Evolutionary conservation across 768 basidiomycete species (phyloP), one percentile per base, ranked within the genome.

Genomic region (Candolleomyces efflorescens): DNA sequence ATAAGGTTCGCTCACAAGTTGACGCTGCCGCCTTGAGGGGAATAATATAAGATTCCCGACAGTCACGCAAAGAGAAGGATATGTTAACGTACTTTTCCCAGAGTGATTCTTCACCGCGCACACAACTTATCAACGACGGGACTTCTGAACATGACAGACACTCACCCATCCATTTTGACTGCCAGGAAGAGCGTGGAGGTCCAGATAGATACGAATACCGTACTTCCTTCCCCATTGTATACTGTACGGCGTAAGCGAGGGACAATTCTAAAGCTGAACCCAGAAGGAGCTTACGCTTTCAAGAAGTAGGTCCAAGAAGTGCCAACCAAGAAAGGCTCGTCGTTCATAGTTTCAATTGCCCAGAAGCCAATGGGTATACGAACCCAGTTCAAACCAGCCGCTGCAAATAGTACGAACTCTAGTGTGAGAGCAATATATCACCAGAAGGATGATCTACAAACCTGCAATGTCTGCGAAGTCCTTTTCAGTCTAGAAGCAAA

Each of bases 171-270:
- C 90, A 72, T 94, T 95, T 72, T 92, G 90, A 58, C 85, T 85
- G 53, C 88, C 88, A 27, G 86, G 85, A 24, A 89, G 75, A 26
- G 84, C 72, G 60, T 88, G 85, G 15, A 92, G 70, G 73, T 96
- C 94, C 36, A 95, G 80, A 68, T 90, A 88, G 61, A 96, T 90
- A 46, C 94, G 84, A 50, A 96, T 69, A 4, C 94, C 94, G 68
- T 96, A 96, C 71, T 95, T 96, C 63, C 93, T 80, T n/a, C 86
- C 89, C 94, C 94, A 97, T 57, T 82, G 74, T 60, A 96, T 81
- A 17, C 74, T 75, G 57, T 24, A 82, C 82, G 67, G 69, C 70
- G 18, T 43, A 59, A 62, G 24, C 17, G 18, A 37, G 32, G 18
- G 43, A 54, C 53, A 56, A 55, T 55, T 43, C 38, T n/a, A n/a